Base-by-base conservation (phyloP, 169 alveolate species). In the Plasmodium berghei region DNA sequence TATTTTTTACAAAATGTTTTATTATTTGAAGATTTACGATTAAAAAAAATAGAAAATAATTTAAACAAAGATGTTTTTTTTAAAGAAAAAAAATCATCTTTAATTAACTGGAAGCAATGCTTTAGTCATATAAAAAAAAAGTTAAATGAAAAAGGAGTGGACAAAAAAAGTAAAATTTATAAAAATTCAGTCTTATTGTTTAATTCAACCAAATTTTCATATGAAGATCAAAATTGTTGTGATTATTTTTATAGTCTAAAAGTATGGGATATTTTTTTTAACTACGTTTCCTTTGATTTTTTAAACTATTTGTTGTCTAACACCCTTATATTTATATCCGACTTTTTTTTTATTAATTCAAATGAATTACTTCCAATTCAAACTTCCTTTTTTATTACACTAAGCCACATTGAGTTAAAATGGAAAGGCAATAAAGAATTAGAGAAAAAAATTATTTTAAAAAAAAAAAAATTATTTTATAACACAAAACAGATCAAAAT, bases 1-100 rank as follows among this genome's bases (percentile, higher is more conserved):
- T 83, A 83, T 83, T 83, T 83, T 83, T 67, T 83, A 69, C 54
- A 67, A 83, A 83, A 83, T 83, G 90, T 83, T n/a, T 45, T 83
- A 40, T 52, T 83, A 26, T 28, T 83, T 22, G 90, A 83, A 69
- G 90, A 83, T 45, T 58, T 83, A 9, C 48, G 48, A 18, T 69
- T 83, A 56, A 83, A 69, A 69, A 83, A 72, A 5, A 20, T 83
- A 6, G 85, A 83, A 61, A 61, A 61, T 6, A 83, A 77, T 26
- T 70, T 67, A 56, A 62, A 54, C 24, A 85, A 61, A 20, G 72
- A 66, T n/a, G 20, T 67, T 69, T 28, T 83, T 54, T 83, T 83
- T 61, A 83, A 70, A 56, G 90, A 83, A 45, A 83, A 62, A 67
- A 70, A 83, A 16, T 18, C 20, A 10, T 59, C 62, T 8, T 54